Evolutionary conservation across 768 basidiomycete species (phyloP).

Genomic region (Pleurotus citrinopileatus): DNA sequence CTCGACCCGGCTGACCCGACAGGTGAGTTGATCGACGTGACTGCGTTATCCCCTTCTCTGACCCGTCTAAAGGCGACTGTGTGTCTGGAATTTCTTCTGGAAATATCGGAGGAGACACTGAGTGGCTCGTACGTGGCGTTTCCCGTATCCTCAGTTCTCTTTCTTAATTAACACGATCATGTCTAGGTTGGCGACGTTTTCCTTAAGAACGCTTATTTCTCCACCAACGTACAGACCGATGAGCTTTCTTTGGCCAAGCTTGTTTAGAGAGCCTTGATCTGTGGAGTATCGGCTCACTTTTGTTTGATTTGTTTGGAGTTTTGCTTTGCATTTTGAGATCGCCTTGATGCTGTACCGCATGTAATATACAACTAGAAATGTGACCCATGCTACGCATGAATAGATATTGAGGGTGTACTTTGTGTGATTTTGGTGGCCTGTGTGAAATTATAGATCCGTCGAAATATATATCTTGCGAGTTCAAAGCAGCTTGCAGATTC

Average conservation of each 20-base stretch:
- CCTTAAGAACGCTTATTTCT: constrained; percentile 75
- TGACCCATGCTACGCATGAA: no score
- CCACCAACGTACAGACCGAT: constrained; percentile 55
- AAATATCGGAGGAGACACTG: constrained; percentile 50
- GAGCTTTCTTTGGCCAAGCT: constrained; percentile 57
- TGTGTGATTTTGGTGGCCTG: no score
- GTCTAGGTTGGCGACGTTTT: constrained; percentile 62
- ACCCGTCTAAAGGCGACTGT: constrained; percentile 40
- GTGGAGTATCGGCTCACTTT: no score
- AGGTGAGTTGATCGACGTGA: constrained; percentile 27
- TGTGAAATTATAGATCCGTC: no score
- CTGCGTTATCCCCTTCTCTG: no score
- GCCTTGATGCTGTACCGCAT: no score
- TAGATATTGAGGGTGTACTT: no score
- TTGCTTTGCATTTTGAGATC: no score
- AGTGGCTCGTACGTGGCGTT: constrained; percentile 70
- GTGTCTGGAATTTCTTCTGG: constrained; percentile 67
- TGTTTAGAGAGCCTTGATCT: constrained; percentile 28
- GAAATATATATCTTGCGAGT: no score
- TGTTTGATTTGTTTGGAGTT: no score
- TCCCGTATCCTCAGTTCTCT: neutral
- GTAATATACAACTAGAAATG: no score
- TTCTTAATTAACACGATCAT: neutral
- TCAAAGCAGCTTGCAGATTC: no score
- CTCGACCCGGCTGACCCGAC: constrained; percentile 46